Evolutionary conservation across 2,329 filamentous ascomycete genomes (phyloP).

Genomic region (Sporothrix globosa): DNA sequence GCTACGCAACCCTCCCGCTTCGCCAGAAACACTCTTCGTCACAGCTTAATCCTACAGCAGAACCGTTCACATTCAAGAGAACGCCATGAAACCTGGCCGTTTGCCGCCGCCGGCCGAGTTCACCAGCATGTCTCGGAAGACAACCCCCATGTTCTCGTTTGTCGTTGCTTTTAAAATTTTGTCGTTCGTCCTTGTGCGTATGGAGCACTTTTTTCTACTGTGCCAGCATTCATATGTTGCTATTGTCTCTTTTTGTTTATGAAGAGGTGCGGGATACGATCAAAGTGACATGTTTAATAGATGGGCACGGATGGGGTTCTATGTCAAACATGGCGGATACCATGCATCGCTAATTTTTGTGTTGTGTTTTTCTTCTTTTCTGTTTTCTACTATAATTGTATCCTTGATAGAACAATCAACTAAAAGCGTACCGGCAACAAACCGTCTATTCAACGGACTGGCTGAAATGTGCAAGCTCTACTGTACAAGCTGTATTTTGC

Average conservation of each 20-base stretch:
- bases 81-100: not conserved
- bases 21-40: not conserved
- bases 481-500: not conserved
- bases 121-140: too few species aligned
- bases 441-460: not conserved
- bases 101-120: not conserved
- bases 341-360: not conserved
- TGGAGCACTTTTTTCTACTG: not conserved
- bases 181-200: not conserved
- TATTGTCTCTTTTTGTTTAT: not conserved
- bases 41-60: not conserved
- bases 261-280: not conserved
- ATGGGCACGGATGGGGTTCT: not conserved
- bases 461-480: not conserved
- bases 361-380: not conserved
- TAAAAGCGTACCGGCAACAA: not conserved
- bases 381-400: constrained; percentile 1
- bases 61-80: not conserved
- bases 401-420: constrained; percentile 14
- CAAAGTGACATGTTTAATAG: not conserved
- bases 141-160: not conserved
- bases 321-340: not conserved
- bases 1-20: not conserved
- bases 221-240: not conserved
- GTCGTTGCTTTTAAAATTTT: not conserved